These are phyloP conservation scores for Solanum chmielewskii DNA, from an alignment of 257 asterid genomes.

Conservation along the genomic window DNA sequence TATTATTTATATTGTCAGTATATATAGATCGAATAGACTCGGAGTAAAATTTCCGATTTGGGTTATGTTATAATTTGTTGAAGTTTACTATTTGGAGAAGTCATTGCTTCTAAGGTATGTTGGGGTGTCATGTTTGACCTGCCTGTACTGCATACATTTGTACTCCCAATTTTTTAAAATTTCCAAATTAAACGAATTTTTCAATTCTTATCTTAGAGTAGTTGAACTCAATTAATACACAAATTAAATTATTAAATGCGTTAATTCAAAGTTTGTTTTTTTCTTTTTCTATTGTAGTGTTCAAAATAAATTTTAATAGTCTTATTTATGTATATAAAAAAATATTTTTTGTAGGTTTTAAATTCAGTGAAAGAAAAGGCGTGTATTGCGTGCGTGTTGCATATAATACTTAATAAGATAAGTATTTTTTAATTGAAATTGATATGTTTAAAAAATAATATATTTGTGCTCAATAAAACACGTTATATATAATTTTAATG, in stretches of 20 bases:
- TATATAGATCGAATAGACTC: not conserved
- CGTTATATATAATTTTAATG: not conserved
- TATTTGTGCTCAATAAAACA: not conserved
- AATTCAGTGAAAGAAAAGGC: not conserved
- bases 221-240: not conserved
- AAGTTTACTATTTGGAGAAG: not conserved
- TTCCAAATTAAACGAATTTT: not conserved
- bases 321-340: not conserved
- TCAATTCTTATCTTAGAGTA: not conserved
- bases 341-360: not conserved
- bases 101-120: not conserved
- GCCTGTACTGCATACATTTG: not conserved
- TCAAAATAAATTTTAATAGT: not conserved
- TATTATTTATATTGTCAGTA: no score
- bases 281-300: not conserved
- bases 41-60: not conserved
- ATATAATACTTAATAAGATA: not conserved
- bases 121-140: not conserved
- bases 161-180: not conserved
- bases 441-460: not conserved
- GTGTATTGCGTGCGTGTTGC: not conserved
- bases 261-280: not conserved
- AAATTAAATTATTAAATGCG: not conserved
- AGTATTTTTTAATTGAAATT: not conserved
- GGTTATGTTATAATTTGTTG: not conserved